These are phyloP conservation scores for Rhodotorula glutinis DNA, from an alignment of 1,284 basidiomycete species.

Conservation along the genomic window DNA sequence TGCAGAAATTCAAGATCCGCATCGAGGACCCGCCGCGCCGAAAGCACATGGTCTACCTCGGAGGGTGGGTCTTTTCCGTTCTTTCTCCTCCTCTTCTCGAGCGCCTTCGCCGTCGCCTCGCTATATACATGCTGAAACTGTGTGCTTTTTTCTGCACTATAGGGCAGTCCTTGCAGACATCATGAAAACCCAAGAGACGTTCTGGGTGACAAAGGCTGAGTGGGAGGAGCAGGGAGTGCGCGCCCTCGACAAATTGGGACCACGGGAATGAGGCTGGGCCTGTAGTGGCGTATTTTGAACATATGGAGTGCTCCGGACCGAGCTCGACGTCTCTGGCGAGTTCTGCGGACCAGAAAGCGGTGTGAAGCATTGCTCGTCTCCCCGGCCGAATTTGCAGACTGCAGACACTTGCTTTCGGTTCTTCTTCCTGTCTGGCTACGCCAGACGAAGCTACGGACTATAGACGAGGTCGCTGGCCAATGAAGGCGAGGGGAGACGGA, in stretches of 20 bases:
- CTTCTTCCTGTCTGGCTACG: too few species aligned
- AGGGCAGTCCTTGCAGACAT: conserved; percentile 69
- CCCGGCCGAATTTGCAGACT: too few species aligned
- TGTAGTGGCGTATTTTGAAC: too few species aligned
- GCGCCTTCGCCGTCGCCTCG: not conserved
- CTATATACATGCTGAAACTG: not conserved
- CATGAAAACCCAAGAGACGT: conserved; percentile 91
- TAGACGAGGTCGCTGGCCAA: too few species aligned
- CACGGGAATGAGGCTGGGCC: conserved; percentile 5
- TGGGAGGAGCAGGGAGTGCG: conserved; percentile 82
- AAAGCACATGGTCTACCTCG: conserved; percentile 99
- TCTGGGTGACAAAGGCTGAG: conserved; percentile 86
- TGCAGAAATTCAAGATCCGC: conserved; percentile 97
- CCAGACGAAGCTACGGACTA: too few species aligned
- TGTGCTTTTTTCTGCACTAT: not conserved
- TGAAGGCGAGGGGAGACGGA: too few species aligned
- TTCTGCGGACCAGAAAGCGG: too few species aligned
- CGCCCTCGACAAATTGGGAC: conserved; percentile 67
- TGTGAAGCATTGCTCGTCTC: too few species aligned
- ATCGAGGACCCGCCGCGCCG: conserved; percentile 97
- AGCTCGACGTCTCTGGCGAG: too few species aligned
- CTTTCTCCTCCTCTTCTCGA: not conserved
- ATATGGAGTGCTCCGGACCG: too few species aligned
- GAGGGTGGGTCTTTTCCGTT: conserved; percentile 55
- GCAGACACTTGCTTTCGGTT: too few species aligned